Base-by-base conservation (phyloP, 208 protist genomes). In the Trypanosoma vivax region DNA sequence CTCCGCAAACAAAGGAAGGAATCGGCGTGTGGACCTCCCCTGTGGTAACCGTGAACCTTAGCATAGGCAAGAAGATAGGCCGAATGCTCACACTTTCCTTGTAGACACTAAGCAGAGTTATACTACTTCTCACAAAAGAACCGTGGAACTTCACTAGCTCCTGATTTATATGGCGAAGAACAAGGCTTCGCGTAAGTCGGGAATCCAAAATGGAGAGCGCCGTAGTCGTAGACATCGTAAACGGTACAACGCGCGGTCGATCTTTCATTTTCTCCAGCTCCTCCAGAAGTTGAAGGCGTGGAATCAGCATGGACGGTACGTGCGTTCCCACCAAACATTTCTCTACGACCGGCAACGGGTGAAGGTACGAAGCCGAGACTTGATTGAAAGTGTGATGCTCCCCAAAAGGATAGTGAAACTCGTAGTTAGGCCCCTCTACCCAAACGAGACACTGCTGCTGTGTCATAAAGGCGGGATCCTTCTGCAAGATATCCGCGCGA, bases 111-210 rank as follows among this genome's bases (percentile, higher is more conserved):
- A 57, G 81, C 29, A 94, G 23, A 14, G 54, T 76, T 27, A 94
- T 58, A 60, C 78, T 91, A 54, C 79, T 89, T 58, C 66, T 73
- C n/a, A 90, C 27, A 43, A 90, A 91, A 30, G 63, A 79, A 18
- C 87, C 87, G 62, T 94, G 87, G 48, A 90, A 90, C 60, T 94
- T 94, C 14, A 71, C 46, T 24, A 94, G 67, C 48, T 94, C 87
- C 33, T 65, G 66, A 54, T 90, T 76, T 28, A 90, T 82, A 41
- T 79, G 82, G 46, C 78, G 56, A 45, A 90, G 38, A 28, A 94
- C 48, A 37, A 79, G 52, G 18, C 46, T 49, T 27, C 83, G 74
- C 33, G 53, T 83, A 24, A 94, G 61, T 24, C 87, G 83, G 45
- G 66, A 70, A 52, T 83, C 78, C 55, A 91, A 46, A 31, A 94